Conservation (phyloP, 495 filamentous ascomycete species). For the Entonaema liquescens region DNA sequence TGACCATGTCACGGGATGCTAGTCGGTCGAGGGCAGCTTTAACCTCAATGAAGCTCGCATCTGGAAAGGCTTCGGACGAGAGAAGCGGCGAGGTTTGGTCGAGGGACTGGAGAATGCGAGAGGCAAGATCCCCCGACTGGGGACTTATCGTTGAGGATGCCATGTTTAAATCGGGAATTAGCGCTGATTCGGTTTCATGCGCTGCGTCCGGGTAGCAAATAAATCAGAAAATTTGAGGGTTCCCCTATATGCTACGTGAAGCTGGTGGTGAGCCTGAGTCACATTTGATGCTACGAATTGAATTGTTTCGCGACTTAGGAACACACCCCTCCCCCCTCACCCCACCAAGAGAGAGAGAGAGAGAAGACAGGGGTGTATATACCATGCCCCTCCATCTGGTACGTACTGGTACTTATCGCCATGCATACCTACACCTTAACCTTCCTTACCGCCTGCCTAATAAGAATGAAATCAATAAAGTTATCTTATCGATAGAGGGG, state of each 20-base stretch:
- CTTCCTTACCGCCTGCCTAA: constrained; percentile 18
- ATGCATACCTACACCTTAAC: neutral
- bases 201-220: neutral
- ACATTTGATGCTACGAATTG: constrained; percentile 6
- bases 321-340: constrained; percentile 1
- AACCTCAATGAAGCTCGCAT: constrained; percentile 71
- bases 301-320: constrained; percentile 16
- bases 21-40: constrained; percentile 91
- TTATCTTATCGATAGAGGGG: constrained; percentile 29
- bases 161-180: constrained; percentile 32
- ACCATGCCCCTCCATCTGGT: constrained; percentile 17
- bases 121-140: constrained; percentile 64
- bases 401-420: neutral
- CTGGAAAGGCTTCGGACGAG: constrained; percentile 80
- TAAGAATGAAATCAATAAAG: neutral
- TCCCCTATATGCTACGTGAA: neutral
- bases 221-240: neutral
- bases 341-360: neutral
- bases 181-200: neutral
- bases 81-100: constrained; percentile 70
- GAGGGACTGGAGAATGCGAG: constrained; percentile 71
- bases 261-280: constrained; percentile 20
- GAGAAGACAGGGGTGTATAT: constrained; percentile 9
- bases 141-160: constrained; percentile 34
- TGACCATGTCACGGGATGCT: constrained; percentile 82